Evolutionary conservation across 768 basidiomycete genomes (phyloP), one percentile per base, ranked within the genome.

Genomic region (Rossbeevera mucosa): DNA sequence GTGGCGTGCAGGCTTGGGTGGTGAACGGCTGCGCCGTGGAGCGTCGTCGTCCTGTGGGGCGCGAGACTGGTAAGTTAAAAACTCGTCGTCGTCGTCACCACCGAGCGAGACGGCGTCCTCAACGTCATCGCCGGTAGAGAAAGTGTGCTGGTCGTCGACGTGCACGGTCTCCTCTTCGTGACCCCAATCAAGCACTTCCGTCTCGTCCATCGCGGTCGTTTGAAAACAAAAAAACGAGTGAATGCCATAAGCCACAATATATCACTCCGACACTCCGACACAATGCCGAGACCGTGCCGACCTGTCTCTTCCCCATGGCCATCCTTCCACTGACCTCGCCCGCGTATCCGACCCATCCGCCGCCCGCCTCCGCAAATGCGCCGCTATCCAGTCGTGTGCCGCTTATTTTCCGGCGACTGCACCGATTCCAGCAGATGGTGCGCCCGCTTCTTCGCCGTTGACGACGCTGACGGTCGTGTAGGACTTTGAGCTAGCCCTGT

Each of bases 401-500:
- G 16, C 74, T 88, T 31, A 87, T 94, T 59, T 89, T 95, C 64
- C 79, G 84, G 55, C 75, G 92, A 38, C 67, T 94, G 45, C 81
- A 86, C 59, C 80, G 88, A 54, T 86, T 93, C 59, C 86, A 91
- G 51, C 88, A 92, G 69, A 93, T 94, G 92, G 92, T 86, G 53
- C 47, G 80, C 36, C n/a, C 36, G 18, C 9, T 38, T 38, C n/a
- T 38, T 18, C n/a, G 36, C 5, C 36, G n/a, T n/a, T 9, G 36
- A 38, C 18, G 36, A 38, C 3, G 36, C 36, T 38, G 9, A 38
- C 29, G 59, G 20, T 16, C 28, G 4, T 24, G 7, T 65, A 97
- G 94, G 95, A 98, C 70, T 96, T 97, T 71, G 95, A 98, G 70
- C 74, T 95, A 43, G 95, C 95, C 11, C 87, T 91, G 26, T 97